Evolutionary conservation across 345 rosid genomes (phyloP), one percentile per base, ranked within the genome.

Genomic region (Hibiscus trionum): DNA sequence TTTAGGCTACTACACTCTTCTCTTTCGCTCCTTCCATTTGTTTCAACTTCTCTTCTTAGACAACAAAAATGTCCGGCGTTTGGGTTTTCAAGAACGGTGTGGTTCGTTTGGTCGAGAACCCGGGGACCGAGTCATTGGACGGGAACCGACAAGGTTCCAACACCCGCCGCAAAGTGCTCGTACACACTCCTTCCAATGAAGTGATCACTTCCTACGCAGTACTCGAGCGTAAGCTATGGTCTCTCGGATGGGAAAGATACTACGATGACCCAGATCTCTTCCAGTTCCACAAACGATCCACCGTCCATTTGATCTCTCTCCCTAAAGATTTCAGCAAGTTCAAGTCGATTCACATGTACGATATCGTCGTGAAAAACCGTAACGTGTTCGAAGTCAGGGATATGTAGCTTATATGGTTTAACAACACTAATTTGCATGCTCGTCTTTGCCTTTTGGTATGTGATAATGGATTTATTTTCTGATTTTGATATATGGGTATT

Each of bases 191-290:
- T 1, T 80, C 82, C 2, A 80, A 86, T 53, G 95, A 93, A 49
- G 85, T 86, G 7, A 86, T 90, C 27, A 86, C 84, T 2, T 90
- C 91, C 5, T 90, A 93, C 66, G 78, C 75, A 0, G 82, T 67
- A 47, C 95, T 93, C 11, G 89, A 88, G 75, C 76, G 71, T 35
- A 85, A 85, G 80, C 82, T 90, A 2, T 33, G 42, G 33, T 70
- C 84, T n/a, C 89, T 90, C 2, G 98, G 98, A 5, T 93, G 96
- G 98, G 94, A 90, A 74, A 82, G 89, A 78, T 90, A 88, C 72
- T 81, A 88, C 66, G 87, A 83, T 0, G 90, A 90, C 5, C 91
- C 91, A 0, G 70, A 78, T 8, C 90, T 88, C 50, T 89, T 88
- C 16, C 98, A 88, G 65, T 93, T 85, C 87, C 95, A 87, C 67